Percentiles rank a stretch among this genome's conserved stretches.
These are phyloP conservation scores for Malassezia yamatoensis DNA, from an alignment of 1,284 basidiomycete species.

Conservation along the genomic window DNA sequence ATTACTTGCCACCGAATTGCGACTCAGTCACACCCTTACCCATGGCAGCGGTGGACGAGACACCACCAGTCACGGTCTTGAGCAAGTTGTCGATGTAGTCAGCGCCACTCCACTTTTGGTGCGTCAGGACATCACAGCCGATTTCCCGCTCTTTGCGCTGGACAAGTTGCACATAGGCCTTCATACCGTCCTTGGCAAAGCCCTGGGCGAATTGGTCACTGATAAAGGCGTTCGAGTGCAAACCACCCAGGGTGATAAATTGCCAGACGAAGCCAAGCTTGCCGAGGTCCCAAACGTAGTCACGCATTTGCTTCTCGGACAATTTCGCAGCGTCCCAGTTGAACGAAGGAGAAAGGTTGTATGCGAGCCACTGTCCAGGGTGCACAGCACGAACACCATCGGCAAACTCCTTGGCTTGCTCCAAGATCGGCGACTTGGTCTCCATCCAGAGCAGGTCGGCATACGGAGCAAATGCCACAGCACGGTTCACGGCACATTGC, in stretches of 20 bases:
- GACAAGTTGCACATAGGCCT: constrained; percentile 56
- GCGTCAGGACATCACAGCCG: constrained; percentile 49
- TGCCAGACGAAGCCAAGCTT: constrained; percentile 95
- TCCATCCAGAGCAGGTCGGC: constrained; percentile 66
- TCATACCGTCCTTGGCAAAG: constrained; percentile 68
- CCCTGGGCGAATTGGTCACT: constrained; percentile 80
- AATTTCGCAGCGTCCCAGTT: constrained; percentile 59
- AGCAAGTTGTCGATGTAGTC: constrained; percentile 83
- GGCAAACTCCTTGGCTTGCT: constrained; percentile 87
- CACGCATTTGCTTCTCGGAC: constrained; percentile 68
- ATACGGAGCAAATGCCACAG: constrained; percentile 83
- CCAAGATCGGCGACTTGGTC: constrained; percentile 89
- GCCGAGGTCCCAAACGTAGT: constrained; percentile 83
- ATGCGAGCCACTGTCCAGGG: constrained; percentile 46
- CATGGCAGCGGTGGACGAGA: constrained; percentile 84
- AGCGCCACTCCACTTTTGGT: constrained; percentile 75
- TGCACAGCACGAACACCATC: constrained; percentile 45
- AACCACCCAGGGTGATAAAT: constrained; percentile 90
- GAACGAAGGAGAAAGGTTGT: constrained; percentile 49
- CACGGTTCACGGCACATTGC: constrained; percentile 82
- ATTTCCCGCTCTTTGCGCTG: constrained; percentile 51
- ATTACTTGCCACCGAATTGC: constrained; percentile 57
- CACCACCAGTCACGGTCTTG: constrained; percentile 87
- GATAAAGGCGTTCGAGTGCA: constrained; percentile 96
- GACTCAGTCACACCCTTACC: constrained; percentile 83